Conservation (phyloP, 345 rosid genomes). For the Euphorbia peplus region DNA sequence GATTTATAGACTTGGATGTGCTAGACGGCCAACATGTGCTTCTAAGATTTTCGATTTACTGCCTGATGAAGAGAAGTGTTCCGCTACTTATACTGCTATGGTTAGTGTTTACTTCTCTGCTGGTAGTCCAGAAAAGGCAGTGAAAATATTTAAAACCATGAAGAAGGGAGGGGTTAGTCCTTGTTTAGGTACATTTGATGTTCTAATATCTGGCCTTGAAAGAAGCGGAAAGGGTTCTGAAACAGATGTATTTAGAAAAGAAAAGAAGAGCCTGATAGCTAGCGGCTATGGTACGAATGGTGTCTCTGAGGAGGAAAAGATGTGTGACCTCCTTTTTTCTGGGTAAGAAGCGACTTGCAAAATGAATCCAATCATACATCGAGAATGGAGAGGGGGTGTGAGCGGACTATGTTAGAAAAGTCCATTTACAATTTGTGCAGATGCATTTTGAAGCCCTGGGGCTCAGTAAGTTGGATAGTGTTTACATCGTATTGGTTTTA, state of each 20-base stretch:
- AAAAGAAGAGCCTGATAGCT: conserved; percentile 46
- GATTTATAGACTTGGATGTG: conserved; percentile 64
- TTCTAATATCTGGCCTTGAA: conserved; percentile 67
- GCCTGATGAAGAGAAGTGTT: conserved; percentile 55
- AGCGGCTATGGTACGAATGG: conserved; percentile 30
- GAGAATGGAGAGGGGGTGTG: too few relatives aligned
- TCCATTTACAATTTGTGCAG: too few relatives aligned
- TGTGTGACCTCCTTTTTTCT: conserved; percentile 77
- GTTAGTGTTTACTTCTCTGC: conserved; percentile 63
- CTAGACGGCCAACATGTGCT: conserved; percentile 67
- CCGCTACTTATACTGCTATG: conserved; percentile 69
- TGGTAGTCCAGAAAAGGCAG: conserved; percentile 68
- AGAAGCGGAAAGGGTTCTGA: conserved; percentile 47
- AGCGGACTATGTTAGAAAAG: too few relatives aligned
- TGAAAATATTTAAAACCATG: conserved; percentile 58
- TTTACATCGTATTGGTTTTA: too few relatives aligned
- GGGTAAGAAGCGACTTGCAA: too few relatives aligned
- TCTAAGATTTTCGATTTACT: conserved; percentile 54
- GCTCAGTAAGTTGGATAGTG: too few relatives aligned
- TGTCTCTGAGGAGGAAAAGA: conserved; percentile 38
- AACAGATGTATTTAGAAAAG: conserved; percentile 49
- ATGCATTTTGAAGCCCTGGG: too few relatives aligned
- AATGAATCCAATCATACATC: too few relatives aligned
- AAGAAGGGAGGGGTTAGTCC: conserved; percentile 47
- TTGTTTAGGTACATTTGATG: conserved; percentile 59